These are phyloP conservation scores for Venturia aucupariae DNA, from an alignment of 2,329 filamentous ascomycete genomes.

Conservation along the genomic window DNA sequence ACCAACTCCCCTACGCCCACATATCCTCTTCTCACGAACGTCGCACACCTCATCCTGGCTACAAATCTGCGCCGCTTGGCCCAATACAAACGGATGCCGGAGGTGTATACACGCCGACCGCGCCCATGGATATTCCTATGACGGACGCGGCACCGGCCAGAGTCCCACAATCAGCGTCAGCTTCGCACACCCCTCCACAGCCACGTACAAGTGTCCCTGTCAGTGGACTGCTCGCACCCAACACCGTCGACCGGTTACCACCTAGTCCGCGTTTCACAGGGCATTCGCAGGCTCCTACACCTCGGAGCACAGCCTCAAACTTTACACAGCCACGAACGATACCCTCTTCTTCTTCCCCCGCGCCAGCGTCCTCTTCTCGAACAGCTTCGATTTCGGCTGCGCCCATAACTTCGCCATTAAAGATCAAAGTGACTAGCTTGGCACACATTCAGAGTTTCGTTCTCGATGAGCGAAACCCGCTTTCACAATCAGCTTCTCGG, in stretches of 20 bases:
- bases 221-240: conserved; percentile 15
- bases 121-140: conserved; percentile 25
- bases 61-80: conserved; percentile 23
- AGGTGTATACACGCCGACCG: neutral
- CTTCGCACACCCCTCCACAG: conserved; percentile 15
- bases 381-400: conserved; percentile 19
- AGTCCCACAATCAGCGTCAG: conserved; percentile 6
- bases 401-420: conserved; percentile 38
- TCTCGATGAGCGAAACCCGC: conserved; percentile 59
- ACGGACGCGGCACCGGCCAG: conserved; percentile 23
- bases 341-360: conserved; percentile 27
- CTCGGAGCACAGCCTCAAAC: conserved; percentile 19
- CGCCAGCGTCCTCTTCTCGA: conserved; percentile 31
- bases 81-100: conserved; percentile 19
- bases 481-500: conserved; percentile 26
- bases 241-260: neutral
- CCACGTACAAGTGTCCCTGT: conserved; percentile 15
- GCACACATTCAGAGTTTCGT: conserved; percentile 87
- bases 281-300: conserved; percentile 19
- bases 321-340: conserved; percentile 8
- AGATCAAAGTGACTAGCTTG: conserved; percentile 77
- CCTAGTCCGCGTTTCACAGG: conserved; percentile 28
- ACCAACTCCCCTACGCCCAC: conserved; percentile 52
- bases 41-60: conserved; percentile 20
- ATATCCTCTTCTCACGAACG: conserved; percentile 28